These are phyloP conservation scores for Zygosaccharomyces kombuchaensis DNA, from an alignment of 805 yeast species.

Conservation along the genomic window DNA sequence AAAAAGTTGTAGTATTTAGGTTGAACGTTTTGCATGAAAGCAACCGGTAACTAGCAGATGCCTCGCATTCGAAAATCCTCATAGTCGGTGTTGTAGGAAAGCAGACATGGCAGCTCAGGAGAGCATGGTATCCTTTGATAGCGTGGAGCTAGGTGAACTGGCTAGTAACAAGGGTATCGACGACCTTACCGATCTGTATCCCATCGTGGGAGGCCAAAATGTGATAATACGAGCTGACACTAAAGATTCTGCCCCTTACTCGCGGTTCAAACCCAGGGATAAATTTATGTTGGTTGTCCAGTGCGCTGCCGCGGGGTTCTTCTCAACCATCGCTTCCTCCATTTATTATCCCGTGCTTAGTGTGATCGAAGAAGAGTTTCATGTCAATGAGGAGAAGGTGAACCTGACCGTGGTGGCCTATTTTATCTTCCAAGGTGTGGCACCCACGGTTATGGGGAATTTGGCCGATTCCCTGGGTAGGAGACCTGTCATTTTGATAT, in stretches of 20 bases:
- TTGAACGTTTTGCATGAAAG: not conserved
- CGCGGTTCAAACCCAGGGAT: constrained; percentile 44
- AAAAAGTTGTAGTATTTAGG: not conserved
- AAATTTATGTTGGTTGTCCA: constrained; percentile 38
- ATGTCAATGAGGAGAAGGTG: constrained; percentile 51
- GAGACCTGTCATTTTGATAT: constrained; percentile 57
- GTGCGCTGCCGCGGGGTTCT: constrained; percentile 49
- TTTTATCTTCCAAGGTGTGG: constrained; percentile 67
- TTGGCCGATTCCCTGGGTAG: constrained; percentile 70
- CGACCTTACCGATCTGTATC: not conserved
- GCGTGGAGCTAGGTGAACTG: not conserved
- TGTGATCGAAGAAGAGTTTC: constrained; percentile 49
- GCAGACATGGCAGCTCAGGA: not conserved
- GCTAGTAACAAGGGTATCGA: not conserved
- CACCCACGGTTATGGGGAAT: constrained; percentile 66
- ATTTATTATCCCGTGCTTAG: constrained; percentile 78
- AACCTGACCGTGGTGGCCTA: constrained; percentile 78
- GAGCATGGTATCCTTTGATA: not conserved
- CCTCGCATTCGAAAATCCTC: not conserved
- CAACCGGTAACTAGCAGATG: not conserved
- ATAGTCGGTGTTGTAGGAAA: not conserved
- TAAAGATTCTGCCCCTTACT: constrained; percentile 32
- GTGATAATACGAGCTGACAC: not conserved
- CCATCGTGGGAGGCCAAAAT: not conserved
- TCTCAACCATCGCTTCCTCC: constrained; percentile 70